A percentile compares a stretch with the other conserved stretches of the same genome.
These are phyloP conservation scores for Neonectria hederae DNA, from an alignment of 2,329 filamentous ascomycete genomes.

Conservation along the genomic window DNA sequence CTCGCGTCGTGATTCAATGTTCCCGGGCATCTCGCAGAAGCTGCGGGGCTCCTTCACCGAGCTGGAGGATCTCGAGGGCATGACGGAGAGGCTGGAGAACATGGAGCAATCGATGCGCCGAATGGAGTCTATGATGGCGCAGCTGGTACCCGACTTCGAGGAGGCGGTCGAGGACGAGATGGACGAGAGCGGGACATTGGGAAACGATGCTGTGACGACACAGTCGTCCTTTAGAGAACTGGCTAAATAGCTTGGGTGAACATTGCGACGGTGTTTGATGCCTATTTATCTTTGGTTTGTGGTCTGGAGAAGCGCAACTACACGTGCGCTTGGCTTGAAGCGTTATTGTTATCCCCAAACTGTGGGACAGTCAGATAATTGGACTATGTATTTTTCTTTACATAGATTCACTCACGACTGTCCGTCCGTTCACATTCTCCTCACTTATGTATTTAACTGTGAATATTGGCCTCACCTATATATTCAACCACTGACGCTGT, in stretches of 20 bases:
- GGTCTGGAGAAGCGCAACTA: not conserved
- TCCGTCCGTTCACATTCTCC: not conserved
- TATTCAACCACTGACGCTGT: not conserved
- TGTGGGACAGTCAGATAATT: no score
- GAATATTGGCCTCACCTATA: not conserved
- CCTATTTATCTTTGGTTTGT: not conserved
- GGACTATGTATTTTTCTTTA: not conserved
- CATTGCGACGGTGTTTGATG: conserved; percentile 17
- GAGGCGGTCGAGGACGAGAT: conserved; percentile 40
- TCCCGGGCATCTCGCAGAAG: conserved; percentile 60
- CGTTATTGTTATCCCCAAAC: not conserved
- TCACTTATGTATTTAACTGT: not conserved
- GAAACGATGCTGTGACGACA: conserved; percentile 38
- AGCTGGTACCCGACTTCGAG: conserved; percentile 47
- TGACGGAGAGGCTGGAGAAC: conserved; percentile 55
- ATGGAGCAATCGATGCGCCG: conserved; percentile 61
- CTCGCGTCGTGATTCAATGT: conserved; percentile 66
- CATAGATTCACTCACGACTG: not conserved
- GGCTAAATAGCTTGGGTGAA: conserved; percentile 18
- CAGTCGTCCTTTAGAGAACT: conserved; percentile 44
- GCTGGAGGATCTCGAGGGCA: conserved; percentile 55
- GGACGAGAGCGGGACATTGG: conserved; percentile 44
- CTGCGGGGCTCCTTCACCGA: conserved; percentile 60
- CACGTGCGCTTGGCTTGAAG: not conserved
- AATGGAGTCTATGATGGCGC: conserved; percentile 58